Evolutionary conservation across 345 rosid genomes (phyloP).

Genomic region (Gossypium herbaceum): DNA sequence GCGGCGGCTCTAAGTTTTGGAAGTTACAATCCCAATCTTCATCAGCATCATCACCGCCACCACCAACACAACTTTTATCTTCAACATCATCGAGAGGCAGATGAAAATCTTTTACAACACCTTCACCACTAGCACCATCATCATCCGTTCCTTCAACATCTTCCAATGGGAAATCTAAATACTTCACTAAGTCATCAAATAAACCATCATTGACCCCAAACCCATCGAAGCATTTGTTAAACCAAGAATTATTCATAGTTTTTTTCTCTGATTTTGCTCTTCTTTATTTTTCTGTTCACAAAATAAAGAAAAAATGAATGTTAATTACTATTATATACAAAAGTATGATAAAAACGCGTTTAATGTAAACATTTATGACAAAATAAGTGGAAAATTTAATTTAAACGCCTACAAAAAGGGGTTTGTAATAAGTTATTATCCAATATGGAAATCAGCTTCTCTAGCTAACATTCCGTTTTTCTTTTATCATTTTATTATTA

Average conservation of each 20-base stretch:
- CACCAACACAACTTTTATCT: background rate
- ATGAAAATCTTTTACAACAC: constrained; percentile 6
- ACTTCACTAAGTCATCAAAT: constrained; percentile 49
- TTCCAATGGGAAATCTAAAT: constrained; percentile 54
- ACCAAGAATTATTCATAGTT: constrained; percentile 49
- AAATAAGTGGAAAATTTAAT: background rate
- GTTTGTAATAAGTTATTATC: background rate
- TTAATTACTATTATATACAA: background rate
- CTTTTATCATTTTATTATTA: background rate
- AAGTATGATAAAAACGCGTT: background rate
- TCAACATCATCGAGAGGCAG: constrained; percentile 10
- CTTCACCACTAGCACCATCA: background rate
- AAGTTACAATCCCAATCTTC: constrained; percentile 69
- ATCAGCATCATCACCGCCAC: constrained; percentile 12
- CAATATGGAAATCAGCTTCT: background rate
- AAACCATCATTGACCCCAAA: constrained; percentile 48
- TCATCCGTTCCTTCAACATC: constrained; percentile 51
- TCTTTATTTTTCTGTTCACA: constrained; percentile 18
- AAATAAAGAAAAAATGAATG: background rate
- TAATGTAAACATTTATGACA: background rate
- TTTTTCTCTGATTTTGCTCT: background rate
- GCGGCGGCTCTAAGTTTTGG: constrained; percentile 61
- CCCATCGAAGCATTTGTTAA: constrained; percentile 47
- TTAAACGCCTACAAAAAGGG: background rate
- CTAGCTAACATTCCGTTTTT: background rate